A percentile compares a stretch with the other conserved stretches of the same genome.
Evolutionary conservation across 2,329 filamentous ascomycete genomes (phyloP).

Genomic region (Trichoderma hamatum): DNA sequence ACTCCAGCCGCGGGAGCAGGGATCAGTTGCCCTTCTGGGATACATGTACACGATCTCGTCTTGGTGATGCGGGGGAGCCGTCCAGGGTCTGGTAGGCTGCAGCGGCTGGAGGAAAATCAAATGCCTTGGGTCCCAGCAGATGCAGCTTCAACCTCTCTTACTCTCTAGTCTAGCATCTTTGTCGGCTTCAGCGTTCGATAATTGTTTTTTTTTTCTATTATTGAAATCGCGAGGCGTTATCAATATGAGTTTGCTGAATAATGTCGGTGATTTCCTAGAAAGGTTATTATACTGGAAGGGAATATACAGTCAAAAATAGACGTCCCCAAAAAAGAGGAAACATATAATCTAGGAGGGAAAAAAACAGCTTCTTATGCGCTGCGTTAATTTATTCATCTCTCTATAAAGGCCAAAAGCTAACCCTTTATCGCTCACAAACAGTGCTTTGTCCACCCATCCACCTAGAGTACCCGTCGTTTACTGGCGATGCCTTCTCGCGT

Average conservation of each 20-base stretch:
- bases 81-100: background rate
- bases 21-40: conserved; percentile 15
- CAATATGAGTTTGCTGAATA: too few relatives aligned
- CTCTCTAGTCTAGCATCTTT: background rate
- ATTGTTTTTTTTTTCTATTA: too few relatives aligned
- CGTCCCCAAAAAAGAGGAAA: background rate
- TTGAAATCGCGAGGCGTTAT: too few relatives aligned
- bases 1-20: conserved; percentile 4
- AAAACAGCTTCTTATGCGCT: conserved; percentile 1
- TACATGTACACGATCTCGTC: background rate
- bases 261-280: too few relatives aligned
- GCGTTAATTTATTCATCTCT: conserved; percentile 13
- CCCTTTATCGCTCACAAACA: background rate
- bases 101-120: background rate
- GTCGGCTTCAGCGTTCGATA: background rate
- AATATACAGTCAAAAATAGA: background rate
- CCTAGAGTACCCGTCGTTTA: background rate
- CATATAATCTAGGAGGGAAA: background rate
- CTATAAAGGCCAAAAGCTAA: background rate
- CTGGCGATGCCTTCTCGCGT: background rate
- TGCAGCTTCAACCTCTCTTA: background rate
- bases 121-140: background rate
- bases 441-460: conserved; percentile 1
- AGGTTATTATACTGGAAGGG: background rate
- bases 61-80: conserved; percentile 15